Conservation (phyloP, 441 rosid species). For the Gossypium laxum region DNA sequence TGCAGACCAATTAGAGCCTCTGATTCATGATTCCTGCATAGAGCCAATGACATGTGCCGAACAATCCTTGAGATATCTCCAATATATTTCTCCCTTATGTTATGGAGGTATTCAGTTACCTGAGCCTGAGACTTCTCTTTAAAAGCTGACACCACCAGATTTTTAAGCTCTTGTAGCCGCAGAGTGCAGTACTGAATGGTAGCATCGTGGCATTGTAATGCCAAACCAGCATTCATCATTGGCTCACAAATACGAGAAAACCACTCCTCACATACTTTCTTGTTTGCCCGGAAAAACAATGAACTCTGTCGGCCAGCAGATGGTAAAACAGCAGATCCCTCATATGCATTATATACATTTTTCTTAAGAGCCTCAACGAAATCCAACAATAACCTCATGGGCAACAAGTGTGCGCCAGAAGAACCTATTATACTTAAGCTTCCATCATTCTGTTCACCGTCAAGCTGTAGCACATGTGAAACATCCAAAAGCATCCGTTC, state of each 20-base stretch:
- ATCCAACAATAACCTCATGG: constrained; percentile 90
- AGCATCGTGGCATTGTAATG: constrained; percentile 81
- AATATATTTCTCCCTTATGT: constrained; percentile 41
- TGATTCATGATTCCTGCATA: constrained; percentile 67
- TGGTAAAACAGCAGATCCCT: constrained; percentile 81
- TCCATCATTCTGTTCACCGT: constrained; percentile 73
- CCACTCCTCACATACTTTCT: constrained; percentile 97
- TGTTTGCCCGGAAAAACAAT: constrained; percentile 83
- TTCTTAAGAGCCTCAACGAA: constrained; percentile 93
- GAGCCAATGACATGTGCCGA: constrained; percentile 63
- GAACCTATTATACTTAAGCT: constrained; percentile 65
- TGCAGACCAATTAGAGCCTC: constrained; percentile 73
- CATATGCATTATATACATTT: constrained; percentile 90
- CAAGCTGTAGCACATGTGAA: constrained; percentile 78
- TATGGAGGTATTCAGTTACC: constrained; percentile 47
- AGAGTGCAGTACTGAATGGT: constrained; percentile 70
- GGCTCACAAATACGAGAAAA: constrained; percentile 97
- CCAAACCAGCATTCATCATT: constrained; percentile 97
- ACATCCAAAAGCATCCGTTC: constrained; percentile 94
- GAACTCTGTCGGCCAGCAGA: constrained; percentile 67
- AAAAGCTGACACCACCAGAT: constrained; percentile 40
- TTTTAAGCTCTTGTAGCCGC: constrained; percentile 78
- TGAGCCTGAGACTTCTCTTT: constrained; percentile 66
- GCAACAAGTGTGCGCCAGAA: constrained; percentile 86
- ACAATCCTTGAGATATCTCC: constrained; percentile 65